Base-by-base conservation (phyloP, 75 land plant species). In the Sequoiadendron giganteum region DNA sequence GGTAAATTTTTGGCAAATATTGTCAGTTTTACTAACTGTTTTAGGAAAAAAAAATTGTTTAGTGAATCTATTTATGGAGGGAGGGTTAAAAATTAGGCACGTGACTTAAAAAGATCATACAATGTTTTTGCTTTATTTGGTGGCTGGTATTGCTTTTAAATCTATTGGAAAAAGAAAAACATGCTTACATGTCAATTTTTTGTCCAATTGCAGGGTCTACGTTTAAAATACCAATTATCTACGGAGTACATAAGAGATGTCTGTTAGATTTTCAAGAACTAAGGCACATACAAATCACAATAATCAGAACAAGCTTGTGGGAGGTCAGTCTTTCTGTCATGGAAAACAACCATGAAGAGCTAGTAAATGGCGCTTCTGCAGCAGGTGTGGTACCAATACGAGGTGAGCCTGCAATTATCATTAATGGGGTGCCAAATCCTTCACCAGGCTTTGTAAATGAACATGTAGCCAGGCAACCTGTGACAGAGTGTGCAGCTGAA, bases 331-430 rank as follows among this genome's bases (percentile, higher is more conserved):
- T 82, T 47, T 82, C n/a, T 45, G 34, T 43, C 48, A 85, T 85
- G 86, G 86, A 85, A 36, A 49, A 16, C 28, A 38, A 19, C 70
- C 73, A 19, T 56, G 42, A 55, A 52, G 73, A 36, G 42, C 15
- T 54, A 85, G 38, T 10, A 85, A 21, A 40, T 1, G 72, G n/a
- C 19, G 72, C 86, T 52, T 49, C 86, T 34, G 21, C 73, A 36
- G 73, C 32, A 52, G 72, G 30, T 34, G 86, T 56, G n/a, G 90
- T 76, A 83, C 86, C 91, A 85, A 10, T 94, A n/a, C 84, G 89
- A 1, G 95, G 94, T 76, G 94, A 94, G 77, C 94, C 95, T 73
- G 94, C 91, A 38, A 32, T 94, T 76, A 85, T 94, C 25, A 92
- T 94, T 40, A 94, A 93, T 85, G 94, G 95, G 21, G 92, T 94